Evolutionary conservation across 257 asterid genomes (phyloP).

Genomic region (Nyctanthes arbortristis): DNA sequence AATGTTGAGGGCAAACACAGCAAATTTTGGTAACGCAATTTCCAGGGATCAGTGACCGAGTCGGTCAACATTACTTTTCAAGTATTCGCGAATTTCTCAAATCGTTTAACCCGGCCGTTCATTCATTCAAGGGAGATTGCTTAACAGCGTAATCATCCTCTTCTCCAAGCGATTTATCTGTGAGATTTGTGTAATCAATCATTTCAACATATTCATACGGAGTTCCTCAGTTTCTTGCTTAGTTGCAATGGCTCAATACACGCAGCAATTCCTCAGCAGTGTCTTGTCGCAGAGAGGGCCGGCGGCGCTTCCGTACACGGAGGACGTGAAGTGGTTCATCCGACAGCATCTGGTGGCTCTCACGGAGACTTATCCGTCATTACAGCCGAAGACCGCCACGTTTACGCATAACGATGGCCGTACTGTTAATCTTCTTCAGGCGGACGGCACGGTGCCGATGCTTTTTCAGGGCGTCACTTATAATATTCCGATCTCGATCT

Average conservation of each 20-base stretch:
- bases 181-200: neutral
- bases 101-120: neutral
- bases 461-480: conserved; percentile 62
- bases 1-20: no score
- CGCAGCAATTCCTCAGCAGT: conserved; percentile 73
- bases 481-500: conserved; percentile 82
- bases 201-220: neutral
- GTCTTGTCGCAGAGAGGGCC: conserved; percentile 86
- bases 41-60: neutral
- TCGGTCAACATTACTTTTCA: neutral
- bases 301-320: conserved; percentile 71
- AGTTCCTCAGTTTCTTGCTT: neutral
- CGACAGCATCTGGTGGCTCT: conserved; percentile 77
- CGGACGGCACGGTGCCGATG: conserved; percentile 90
- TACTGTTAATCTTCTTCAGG: conserved; percentile 77
- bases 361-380: conserved; percentile 65
- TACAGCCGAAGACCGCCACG: conserved; percentile 69
- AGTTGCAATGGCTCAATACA: conserved; percentile 49
- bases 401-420: conserved; percentile 98
- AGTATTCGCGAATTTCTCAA: neutral
- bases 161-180: neutral
- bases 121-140: no score
- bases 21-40: no score
- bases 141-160: neutral
- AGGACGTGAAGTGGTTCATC: conserved; percentile 73